A percentile compares a stretch with the other conserved stretches of the same genome.
Conservation (phyloP, 2,329 filamentous ascomycete genomes). For the Purpureocillium lavendulum region DNA sequence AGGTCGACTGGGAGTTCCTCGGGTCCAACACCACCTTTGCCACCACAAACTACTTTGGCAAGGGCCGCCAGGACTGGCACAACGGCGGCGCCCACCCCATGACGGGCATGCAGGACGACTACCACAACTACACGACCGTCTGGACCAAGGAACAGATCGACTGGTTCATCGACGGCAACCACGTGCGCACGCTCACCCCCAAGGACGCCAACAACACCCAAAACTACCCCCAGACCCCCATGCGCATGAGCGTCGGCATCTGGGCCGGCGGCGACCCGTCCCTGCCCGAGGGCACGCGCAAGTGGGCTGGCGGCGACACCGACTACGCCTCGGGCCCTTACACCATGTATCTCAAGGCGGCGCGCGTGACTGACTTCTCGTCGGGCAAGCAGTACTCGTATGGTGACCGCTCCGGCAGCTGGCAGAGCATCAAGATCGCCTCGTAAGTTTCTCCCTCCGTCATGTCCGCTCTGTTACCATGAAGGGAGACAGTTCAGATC, state of each 20-base stretch:
- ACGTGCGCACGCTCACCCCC: conserved; percentile 55
- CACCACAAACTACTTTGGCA: conserved; percentile 73
- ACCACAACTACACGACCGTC: conserved; percentile 68
- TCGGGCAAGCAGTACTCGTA: conserved; percentile 59
- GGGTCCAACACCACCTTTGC: conserved; percentile 56
- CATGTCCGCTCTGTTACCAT: no score
- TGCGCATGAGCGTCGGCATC: conserved; percentile 60
- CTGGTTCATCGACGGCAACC: conserved; percentile 61
- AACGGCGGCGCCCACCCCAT: conserved; percentile 53
- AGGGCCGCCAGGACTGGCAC: conserved; percentile 56
- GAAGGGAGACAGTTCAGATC: no score
- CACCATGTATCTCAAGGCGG: conserved; percentile 64
- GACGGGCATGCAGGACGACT: conserved; percentile 48
- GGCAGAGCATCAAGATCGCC: conserved; percentile 53
- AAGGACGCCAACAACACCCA: conserved; percentile 52
- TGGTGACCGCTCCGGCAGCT: conserved; percentile 51
- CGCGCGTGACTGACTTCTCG: conserved; percentile 47
- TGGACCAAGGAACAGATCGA: conserved; percentile 62
- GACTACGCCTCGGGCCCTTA: conserved; percentile 60
- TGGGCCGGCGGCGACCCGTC: conserved; percentile 54
- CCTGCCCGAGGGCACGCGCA: conserved; percentile 47
- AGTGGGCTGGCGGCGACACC: conserved; percentile 64
- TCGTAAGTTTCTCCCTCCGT: conserved; percentile 30
- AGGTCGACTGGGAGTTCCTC: conserved; percentile 81
- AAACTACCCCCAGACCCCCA: conserved; percentile 69